These are phyloP conservation scores for Vinca major DNA, from an alignment of 305 asterid species.

Conservation along the genomic window DNA sequence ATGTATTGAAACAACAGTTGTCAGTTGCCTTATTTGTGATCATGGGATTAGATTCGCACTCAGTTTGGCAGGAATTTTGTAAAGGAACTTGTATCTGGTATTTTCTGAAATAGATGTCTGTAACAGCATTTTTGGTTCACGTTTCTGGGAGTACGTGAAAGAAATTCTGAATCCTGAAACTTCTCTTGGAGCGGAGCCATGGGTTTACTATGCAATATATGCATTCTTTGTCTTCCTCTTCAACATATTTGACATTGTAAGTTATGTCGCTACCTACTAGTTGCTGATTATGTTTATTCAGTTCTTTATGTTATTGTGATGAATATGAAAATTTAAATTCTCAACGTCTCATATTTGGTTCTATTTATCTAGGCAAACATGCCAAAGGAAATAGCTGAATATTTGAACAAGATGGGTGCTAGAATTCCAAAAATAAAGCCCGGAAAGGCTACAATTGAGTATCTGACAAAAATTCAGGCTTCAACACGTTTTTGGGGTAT, in stretches of 20 bases:
- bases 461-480: conserved; percentile 81
- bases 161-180: conserved; percentile 74
- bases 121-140: conserved; percentile 63
- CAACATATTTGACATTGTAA: conserved; percentile 93
- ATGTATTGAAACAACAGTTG: no score
- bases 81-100: conserved; percentile 11
- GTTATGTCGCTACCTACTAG: conserved; percentile 25
- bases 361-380: conserved; percentile 60
- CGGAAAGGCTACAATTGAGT: conserved; percentile 89
- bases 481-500: conserved; percentile 98
- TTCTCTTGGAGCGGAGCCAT: conserved; percentile 70
- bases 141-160: conserved; percentile 64
- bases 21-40: neutral
- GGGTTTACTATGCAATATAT: conserved; percentile 81
- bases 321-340: neutral
- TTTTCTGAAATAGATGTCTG: conserved; percentile 21
- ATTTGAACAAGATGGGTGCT: conserved; percentile 93
- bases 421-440: conserved; percentile 86
- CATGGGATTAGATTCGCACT: neutral
- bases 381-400: conserved; percentile 96
- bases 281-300: conserved; percentile 5
- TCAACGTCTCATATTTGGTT: neutral
- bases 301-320: neutral
- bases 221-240: conserved; percentile 84
- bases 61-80: neutral